Evolutionary conservation across 2,329 filamentous ascomycete genomes (phyloP), one percentile per base, ranked within the genome.

Genomic region (Pseudogymnoascus sp.): DNA sequence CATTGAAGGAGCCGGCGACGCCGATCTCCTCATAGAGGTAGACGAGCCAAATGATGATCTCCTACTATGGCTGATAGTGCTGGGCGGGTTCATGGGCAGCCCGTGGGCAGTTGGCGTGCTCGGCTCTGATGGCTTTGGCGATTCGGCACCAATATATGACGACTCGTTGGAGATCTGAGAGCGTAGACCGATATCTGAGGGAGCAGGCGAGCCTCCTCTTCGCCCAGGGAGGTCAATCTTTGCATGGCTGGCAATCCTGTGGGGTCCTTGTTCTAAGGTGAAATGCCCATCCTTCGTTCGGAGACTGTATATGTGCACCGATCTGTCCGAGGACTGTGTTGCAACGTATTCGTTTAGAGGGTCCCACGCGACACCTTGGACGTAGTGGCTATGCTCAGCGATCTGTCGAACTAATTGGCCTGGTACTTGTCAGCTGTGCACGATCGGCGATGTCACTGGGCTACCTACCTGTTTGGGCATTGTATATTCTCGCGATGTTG

Each of bases 331-430:
- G 5, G 94, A 99, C 73, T 99, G 94, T 1, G 94, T 99, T 38
- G 94, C 94, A 64, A 99, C 92, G 74, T 92, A 99, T 77, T 99
- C 94, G 77, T 97, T 97, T 62, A 97, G 78, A 23, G 94, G 95
- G 77, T 99, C 95, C 95, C 94, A 99, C 4, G 94, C 90, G 6
- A 99, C 95, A 58, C 94, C 94, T 77, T 99, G 94, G 16, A 99
- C 94, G 74, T 97, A 99, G 75, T 99, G 94, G 71, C 91, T 96
- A 76, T 97, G 93, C 74, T 97, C 93, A 60, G 93, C 93, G 67
- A 97, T 96, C 74, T 97, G 93, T 64, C 93, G 88, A 63, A 97
- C 89, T 67, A 92, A 75, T 33, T 81, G 79, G 63, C 83, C 82
- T 80, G 64, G 4, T n/a, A 19, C 23, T 49, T 36, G 23, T 72